Evolutionary conservation across 768 basidiomycete species (phyloP).

Genomic region (Mrakia blollopis): DNA sequence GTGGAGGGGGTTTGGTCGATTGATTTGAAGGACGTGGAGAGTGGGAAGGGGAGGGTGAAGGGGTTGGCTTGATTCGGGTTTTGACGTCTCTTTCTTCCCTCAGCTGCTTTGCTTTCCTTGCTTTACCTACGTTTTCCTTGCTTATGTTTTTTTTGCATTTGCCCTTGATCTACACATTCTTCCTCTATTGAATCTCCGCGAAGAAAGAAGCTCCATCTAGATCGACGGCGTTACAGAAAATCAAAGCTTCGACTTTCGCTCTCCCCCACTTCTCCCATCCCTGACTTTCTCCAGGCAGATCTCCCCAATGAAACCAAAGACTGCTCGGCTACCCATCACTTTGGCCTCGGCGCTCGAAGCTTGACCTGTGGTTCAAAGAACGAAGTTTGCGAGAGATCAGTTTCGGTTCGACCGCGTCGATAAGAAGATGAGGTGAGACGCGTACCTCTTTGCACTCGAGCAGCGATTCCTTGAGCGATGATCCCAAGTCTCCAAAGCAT

Average conservation of each 20-base stretch:
- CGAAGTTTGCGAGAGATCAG: background rate
- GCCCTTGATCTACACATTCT: too few relatives aligned
- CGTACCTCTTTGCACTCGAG: conserved; percentile 11
- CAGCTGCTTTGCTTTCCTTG: too few relatives aligned
- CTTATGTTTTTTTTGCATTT: too few relatives aligned
- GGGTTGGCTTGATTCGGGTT: background rate
- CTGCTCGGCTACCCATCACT: background rate
- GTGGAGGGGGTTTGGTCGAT: background rate
- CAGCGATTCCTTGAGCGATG: conserved; percentile 22
- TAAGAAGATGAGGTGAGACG: background rate
- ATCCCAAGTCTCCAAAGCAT: conserved; percentile 18
- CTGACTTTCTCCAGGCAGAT: background rate
- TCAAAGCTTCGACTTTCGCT: background rate
- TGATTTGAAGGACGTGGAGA: background rate
- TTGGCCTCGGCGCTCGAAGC: background rate
- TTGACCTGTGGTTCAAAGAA: background rate
- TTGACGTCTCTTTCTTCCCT: too few relatives aligned
- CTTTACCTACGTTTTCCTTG: too few relatives aligned
- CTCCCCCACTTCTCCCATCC: background rate
- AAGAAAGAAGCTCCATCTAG: background rate
- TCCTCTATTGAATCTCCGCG: too few relatives aligned
- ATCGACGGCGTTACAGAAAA: background rate
- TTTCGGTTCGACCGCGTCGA: too few relatives aligned
- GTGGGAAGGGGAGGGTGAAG: conserved; percentile 22
- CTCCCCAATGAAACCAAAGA: background rate